phyloP scores from a whole-genome alignment of 2,329 filamentous ascomycete species.

The Drechslerella dactyloides region DNA sequence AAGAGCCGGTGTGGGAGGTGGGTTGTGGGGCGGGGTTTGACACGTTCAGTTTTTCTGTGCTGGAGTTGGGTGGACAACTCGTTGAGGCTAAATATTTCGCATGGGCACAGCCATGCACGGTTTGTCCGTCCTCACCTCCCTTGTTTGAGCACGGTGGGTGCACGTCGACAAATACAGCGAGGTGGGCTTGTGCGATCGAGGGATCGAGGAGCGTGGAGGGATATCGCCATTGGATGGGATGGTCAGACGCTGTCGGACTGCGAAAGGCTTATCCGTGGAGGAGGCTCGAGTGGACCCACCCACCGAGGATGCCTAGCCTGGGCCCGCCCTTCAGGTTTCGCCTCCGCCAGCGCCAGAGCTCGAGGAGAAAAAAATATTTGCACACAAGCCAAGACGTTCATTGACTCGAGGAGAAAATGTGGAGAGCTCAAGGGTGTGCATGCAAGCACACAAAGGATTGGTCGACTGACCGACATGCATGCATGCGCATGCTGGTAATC shows the following conservation, averaged over 20 bases:
- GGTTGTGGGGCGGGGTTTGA: not conserved
- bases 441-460: slow-evolving; percentile 16
- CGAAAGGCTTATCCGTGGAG: not conserved
- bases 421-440: slow-evolving; percentile 43
- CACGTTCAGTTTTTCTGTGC: too few relatives aligned
- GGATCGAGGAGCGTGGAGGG: not conserved
- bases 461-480: slow-evolving; percentile 29
- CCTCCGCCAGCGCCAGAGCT: too few relatives aligned
- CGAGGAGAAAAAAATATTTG: too few relatives aligned
- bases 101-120: slow-evolving; percentile 45
- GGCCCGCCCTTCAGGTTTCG: not conserved
- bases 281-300: slow-evolving; percentile 24
- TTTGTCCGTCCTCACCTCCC: slow-evolving; percentile 28
- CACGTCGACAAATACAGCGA: slow-evolving; percentile 5
- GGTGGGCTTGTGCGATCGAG: slow-evolving; percentile 15
- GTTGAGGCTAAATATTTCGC: not conserved
- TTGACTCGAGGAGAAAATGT: slow-evolving; percentile 17
- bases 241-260: slow-evolving; percentile 19
- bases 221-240: slow-evolving; percentile 19
- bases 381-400: too few relatives aligned
- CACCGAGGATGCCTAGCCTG: slow-evolving; percentile 37
- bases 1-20: not conserved
- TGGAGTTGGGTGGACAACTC: too few relatives aligned
- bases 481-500: slow-evolving; percentile 21
- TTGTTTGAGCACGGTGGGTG: slow-evolving; percentile 20